A percentile compares a stretch with the other conserved stretches of the same genome.
Conservation (phyloP, 306 rosid species). For the Gastrolobium bilobum region DNA sequence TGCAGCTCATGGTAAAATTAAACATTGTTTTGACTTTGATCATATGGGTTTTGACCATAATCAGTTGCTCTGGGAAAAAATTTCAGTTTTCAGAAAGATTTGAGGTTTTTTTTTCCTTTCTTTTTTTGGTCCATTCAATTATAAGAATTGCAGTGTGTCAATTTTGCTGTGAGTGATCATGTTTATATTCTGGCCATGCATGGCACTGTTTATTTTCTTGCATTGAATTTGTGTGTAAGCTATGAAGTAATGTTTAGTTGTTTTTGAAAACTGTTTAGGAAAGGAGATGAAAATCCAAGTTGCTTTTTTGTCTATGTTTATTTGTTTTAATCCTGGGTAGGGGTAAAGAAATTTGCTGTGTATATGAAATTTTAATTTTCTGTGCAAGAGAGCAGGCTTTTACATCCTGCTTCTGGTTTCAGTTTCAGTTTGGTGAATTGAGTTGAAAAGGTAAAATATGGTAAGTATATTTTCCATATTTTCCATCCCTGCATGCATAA, state of each 20-base stretch:
- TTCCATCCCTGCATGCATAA: conserved; percentile 24
- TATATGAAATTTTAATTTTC: conserved; percentile 7
- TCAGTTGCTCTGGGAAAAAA: not conserved
- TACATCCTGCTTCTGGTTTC: conserved; percentile 32
- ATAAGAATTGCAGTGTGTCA: not conserved
- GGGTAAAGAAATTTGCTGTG: conserved; percentile 14
- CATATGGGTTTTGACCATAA: not conserved
- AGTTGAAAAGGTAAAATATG: conserved; percentile 8
- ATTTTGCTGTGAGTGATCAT: conserved; percentile 1
- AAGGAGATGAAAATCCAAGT: conserved; percentile 8
- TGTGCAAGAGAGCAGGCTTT: conserved; percentile 4
- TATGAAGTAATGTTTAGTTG: not conserved
- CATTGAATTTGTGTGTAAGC: not conserved
- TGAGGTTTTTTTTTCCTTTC: not conserved
- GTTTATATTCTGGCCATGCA: conserved; percentile 42
- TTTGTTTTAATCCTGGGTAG: not conserved
- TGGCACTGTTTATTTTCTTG: conserved; percentile 24
- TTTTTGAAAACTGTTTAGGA: not conserved
- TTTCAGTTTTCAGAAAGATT: not conserved
- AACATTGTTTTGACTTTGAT: not conserved
- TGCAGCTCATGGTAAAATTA: not conserved
- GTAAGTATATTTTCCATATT: not conserved
- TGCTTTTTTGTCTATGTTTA: conserved; percentile 13
- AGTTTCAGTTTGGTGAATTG: conserved; percentile 20
- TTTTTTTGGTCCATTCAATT: not conserved